Evolutionary conservation across 768 basidiomycete genomes (phyloP).

Genomic region (Lactifluus echinatus): DNA sequence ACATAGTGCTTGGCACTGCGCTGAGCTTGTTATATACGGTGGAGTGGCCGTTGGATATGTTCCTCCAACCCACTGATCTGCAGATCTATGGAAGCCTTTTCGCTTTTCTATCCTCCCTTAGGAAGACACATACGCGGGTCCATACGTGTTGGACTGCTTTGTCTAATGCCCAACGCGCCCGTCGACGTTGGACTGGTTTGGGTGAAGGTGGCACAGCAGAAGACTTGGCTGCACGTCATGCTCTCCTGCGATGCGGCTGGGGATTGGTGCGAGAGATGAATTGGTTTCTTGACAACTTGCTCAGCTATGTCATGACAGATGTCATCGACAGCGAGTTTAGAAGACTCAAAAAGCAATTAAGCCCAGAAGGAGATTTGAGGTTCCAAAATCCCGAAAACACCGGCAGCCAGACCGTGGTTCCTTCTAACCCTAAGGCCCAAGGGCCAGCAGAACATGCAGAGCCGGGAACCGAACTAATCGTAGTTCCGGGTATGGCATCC

Average conservation of each 20-base stretch:
- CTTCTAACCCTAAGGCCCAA: constrained; percentile 17
- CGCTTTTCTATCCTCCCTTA: constrained; percentile 72
- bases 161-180: constrained; percentile 76
- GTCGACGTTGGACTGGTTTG: constrained; percentile 78
- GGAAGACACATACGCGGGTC: constrained; percentile 75
- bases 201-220: constrained; percentile 78
- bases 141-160: constrained; percentile 79
- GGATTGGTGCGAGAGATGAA: constrained; percentile 81
- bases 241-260: constrained; percentile 74
- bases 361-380: not conserved
- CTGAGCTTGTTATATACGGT: constrained; percentile 62
- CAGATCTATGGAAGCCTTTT: constrained; percentile 69
- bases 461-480: not conserved
- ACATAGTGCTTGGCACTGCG: constrained; percentile 72
- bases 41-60: constrained; percentile 84
- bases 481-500: constrained; percentile 29
- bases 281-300: constrained; percentile 81
- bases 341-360: constrained; percentile 53
- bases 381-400: constrained; percentile 20
- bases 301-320: constrained; percentile 84
- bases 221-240: constrained; percentile 54
- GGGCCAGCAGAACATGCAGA: not conserved
- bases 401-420: constrained; percentile 18
- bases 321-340: constrained; percentile 81
- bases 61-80: constrained; percentile 70